phyloP scores from a whole-genome alignment of 73 alveolate species.

The Symbiodinium pilosum region DNA sequence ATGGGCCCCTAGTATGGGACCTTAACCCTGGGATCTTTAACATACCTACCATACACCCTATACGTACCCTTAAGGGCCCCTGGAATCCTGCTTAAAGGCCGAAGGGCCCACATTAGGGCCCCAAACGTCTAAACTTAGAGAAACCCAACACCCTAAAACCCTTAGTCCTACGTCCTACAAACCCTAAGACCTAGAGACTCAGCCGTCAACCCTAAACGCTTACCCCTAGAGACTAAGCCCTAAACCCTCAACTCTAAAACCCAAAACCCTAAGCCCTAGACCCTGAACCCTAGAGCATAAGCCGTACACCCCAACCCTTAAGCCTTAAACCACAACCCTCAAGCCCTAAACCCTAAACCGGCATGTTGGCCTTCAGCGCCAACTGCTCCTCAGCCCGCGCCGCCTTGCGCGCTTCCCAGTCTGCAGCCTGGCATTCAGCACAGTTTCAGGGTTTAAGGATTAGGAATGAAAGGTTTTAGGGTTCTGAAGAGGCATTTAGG shows the following conservation, averaged over 20 bases:
- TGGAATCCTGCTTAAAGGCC: background rate
- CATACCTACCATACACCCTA: too few relatives aligned
- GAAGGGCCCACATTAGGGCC: too few relatives aligned
- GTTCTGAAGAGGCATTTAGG: too few relatives aligned
- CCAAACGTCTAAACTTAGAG: too few relatives aligned
- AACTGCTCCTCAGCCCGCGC: slow-evolving; percentile 46
- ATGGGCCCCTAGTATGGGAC: too few relatives aligned
- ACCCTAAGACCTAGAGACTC: background rate
- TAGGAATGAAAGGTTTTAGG: too few relatives aligned
- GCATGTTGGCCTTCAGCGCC: slow-evolving; percentile 33
- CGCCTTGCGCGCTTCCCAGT: slow-evolving; percentile 58
- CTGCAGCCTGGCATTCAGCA: slow-evolving; percentile 52
- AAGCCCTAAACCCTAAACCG: background rate
- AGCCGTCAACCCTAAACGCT: background rate
- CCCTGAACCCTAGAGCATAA: too few relatives aligned
- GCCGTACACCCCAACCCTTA: background rate
- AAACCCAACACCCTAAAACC: background rate
- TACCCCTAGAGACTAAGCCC: background rate
- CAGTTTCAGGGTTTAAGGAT: background rate
- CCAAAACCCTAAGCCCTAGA: background rate
- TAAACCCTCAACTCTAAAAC: background rate
- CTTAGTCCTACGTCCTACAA: background rate
- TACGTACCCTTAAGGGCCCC: background rate
- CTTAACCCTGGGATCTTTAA: too few relatives aligned
- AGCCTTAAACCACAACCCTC: too few relatives aligned